Conservation (phyloP, 164 flowering plant genomes). For the Dillenia turbinata region DNA sequence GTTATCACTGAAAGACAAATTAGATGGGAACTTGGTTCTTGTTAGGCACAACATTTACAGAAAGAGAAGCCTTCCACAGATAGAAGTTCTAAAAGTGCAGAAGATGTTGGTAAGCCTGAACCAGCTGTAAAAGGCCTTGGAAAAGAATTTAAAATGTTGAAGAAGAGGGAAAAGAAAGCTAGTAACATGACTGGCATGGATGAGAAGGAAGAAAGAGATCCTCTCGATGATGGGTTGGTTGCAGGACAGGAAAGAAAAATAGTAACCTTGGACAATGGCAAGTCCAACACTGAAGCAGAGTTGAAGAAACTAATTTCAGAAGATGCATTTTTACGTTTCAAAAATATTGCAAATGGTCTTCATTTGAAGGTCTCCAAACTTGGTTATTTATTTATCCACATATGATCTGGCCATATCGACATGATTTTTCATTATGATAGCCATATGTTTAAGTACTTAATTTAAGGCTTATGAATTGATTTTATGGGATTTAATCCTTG, state of each 20-base stretch:
- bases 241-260: conserved; percentile 10
- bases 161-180: conserved; percentile 56
- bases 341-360: conserved; percentile 75
- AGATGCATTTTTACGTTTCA: conserved; percentile 64
- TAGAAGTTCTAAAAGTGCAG: conserved; percentile 21
- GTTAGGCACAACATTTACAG: conserved; percentile 85
- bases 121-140: conserved; percentile 78
- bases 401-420: too few species aligned
- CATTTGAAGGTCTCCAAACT: conserved; percentile 59
- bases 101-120: conserved; percentile 28
- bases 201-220: conserved; percentile 23
- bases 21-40: conserved; percentile 94
- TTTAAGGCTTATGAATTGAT: too few species aligned
- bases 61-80: conserved; percentile 51
- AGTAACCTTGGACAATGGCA: conserved; percentile 17
- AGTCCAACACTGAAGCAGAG: conserved; percentile 27
- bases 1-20: conserved; percentile 27
- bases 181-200: conserved; percentile 14
- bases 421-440: too few species aligned
- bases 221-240: conserved; percentile 1
- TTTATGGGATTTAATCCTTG: too few species aligned
- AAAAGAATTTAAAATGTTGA: conserved; percentile 70
- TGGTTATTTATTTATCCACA: too few species aligned
- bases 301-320: conserved; percentile 50
- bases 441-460: too few species aligned